These are phyloP conservation scores for Coniochaeta pulveracea DNA, from an alignment of 2,329 filamentous ascomycete species.

Conservation along the genomic window DNA sequence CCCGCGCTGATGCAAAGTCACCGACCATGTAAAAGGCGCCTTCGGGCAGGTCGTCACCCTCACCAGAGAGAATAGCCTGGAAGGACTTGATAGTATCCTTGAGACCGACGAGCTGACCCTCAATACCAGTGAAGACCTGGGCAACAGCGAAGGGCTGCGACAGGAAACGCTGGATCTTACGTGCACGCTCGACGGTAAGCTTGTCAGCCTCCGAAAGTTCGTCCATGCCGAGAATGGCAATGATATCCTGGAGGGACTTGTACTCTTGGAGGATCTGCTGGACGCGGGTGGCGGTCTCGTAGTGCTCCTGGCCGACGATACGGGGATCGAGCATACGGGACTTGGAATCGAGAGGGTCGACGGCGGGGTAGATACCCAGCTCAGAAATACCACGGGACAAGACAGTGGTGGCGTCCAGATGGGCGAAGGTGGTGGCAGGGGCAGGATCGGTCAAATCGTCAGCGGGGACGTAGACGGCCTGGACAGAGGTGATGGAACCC, in stretches of 20 bases:
- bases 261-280: slow-evolving; percentile 99
- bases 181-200: slow-evolving; percentile 99
- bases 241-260: slow-evolving; percentile 99
- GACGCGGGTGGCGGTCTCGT: slow-evolving; percentile 85
- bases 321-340: slow-evolving; percentile 99
- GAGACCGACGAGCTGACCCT: slow-evolving; percentile 93
- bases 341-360: slow-evolving; percentile 99
- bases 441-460: slow-evolving; percentile 99
- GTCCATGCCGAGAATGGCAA: slow-evolving; percentile 99
- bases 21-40: slow-evolving; percentile 97
- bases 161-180: slow-evolving; percentile 99
- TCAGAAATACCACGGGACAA: slow-evolving; percentile 99
- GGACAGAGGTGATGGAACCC: slow-evolving; percentile 99
- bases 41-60: slow-evolving; percentile 93
- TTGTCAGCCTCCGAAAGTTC: slow-evolving; percentile 98
- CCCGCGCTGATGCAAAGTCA: slow-evolving; percentile 82
- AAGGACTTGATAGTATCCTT: slow-evolving; percentile 98
- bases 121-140: slow-evolving; percentile 79
- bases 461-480: slow-evolving; percentile 99
- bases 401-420: slow-evolving; percentile 99
- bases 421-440: slow-evolving; percentile 97
- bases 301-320: slow-evolving; percentile 97
- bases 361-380: slow-evolving; percentile 99
- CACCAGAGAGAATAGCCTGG: slow-evolving; percentile 92
- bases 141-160: slow-evolving; percentile 92